phyloP scores from a whole-genome alignment of 75 land plant species.

The Isoetes taiwanensis region DNA sequence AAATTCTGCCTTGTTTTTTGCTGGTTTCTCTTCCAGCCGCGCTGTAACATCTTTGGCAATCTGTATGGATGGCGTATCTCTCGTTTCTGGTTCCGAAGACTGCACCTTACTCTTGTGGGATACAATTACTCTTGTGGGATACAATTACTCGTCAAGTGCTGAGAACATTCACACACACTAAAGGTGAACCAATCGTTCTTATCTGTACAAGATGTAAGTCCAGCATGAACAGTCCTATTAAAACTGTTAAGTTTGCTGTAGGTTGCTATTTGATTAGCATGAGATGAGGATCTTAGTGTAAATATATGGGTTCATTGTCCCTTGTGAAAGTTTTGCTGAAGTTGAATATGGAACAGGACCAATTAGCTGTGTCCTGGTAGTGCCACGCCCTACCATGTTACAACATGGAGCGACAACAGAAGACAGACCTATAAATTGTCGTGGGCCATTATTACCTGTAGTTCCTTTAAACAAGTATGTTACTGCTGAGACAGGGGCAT shows the following conservation, averaged over 20 bases:
- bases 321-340: no score
- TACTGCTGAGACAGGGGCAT: slow-evolving; percentile 15
- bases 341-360: slow-evolving; percentile 20
- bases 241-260: background rate
- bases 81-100: slow-evolving; percentile 87
- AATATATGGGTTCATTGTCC: no score
- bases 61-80: slow-evolving; percentile 47
- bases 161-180: slow-evolving; percentile 55
- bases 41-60: slow-evolving; percentile 65
- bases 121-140: no score
- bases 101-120: slow-evolving; percentile 76
- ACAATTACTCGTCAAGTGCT: slow-evolving; percentile 35
- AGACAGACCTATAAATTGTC: slow-evolving; percentile 17
- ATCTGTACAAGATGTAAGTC: background rate
- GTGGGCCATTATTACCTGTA: slow-evolving; percentile 18
- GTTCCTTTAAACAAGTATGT: slow-evolving; percentile 54
- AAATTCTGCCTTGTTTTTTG: no score
- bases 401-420: slow-evolving; percentile 14
- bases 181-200: slow-evolving; percentile 40
- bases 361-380: slow-evolving; percentile 21
- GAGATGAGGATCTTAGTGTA: no score
- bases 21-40: no score
- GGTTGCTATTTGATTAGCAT: no score
- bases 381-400: slow-evolving; percentile 19
- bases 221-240: background rate